phyloP scores from a whole-genome alignment of 164 flowering plant species.

The Sextonia rubra region DNA sequence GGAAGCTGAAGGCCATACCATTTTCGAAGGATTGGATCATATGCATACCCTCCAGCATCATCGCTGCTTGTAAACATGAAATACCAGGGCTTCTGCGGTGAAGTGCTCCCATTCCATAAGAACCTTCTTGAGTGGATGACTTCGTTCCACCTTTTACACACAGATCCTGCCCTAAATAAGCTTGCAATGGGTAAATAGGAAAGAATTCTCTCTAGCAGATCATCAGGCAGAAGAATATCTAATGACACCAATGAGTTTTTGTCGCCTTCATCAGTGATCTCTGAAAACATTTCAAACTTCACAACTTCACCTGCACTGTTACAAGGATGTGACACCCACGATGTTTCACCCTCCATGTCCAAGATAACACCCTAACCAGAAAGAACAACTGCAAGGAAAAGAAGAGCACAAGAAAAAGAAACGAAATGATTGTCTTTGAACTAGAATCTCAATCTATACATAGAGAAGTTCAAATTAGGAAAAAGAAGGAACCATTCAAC shows the following conservation, averaged over 20 bases:
- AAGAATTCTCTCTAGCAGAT: constrained; percentile 72
- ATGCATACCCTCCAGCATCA: constrained; percentile 77
- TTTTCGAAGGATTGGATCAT: constrained; percentile 70
- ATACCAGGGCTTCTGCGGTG: constrained; percentile 84
- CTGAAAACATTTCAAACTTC: constrained; percentile 40
- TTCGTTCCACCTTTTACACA: constrained; percentile 86
- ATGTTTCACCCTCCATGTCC: constrained; percentile 29
- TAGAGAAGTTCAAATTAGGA: too few species aligned
- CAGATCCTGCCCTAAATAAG: constrained; percentile 76
- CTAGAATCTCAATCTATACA: too few species aligned
- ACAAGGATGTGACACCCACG: constrained; percentile 22
- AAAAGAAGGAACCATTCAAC: too few species aligned
- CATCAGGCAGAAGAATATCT: constrained; percentile 72
- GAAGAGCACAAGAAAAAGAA: too few species aligned
- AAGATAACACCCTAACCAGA: background rate
- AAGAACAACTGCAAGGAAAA: background rate
- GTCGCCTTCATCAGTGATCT: constrained; percentile 39
- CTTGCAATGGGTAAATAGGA: constrained; percentile 75
- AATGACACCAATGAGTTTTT: constrained; percentile 40
- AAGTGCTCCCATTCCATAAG: constrained; percentile 50
- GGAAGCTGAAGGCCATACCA: constrained; percentile 88
- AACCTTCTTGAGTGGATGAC: constrained; percentile 68
- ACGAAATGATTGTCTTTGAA: too few species aligned
- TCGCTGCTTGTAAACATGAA: constrained; percentile 86
- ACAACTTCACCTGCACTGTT: constrained; percentile 9